phyloP scores from a whole-genome alignment of 495 filamentous ascomycete species.

The Aspergillus ostianus region DNA sequence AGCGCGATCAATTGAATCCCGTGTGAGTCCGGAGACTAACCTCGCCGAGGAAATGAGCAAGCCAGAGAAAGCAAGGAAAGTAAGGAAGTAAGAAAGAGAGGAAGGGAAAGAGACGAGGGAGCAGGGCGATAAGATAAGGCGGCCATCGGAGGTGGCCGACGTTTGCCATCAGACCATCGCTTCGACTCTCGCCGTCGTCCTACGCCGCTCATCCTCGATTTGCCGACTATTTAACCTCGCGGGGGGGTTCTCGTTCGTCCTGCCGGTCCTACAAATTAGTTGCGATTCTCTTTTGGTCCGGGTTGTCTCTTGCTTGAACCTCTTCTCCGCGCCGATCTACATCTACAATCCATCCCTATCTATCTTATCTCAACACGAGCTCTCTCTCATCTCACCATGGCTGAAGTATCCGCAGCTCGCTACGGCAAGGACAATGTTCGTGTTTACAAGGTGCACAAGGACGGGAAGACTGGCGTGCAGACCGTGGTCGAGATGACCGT shows the following conservation, averaged over 20 bases:
- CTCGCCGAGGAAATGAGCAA: not conserved
- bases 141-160: conserved; percentile 49
- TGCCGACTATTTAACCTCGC: not conserved
- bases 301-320: not conserved
- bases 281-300: conserved; percentile 3
- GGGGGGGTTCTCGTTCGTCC: not conserved
- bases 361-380: not conserved
- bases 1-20: too few species aligned
- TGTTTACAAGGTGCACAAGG: conserved; percentile 85
- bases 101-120: not conserved
- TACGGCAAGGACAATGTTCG: conserved; percentile 99
- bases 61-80: not conserved
- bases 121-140: conserved; percentile 35
- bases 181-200: conserved; percentile 10
- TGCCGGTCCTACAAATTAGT: conserved; percentile 1
- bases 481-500: conserved; percentile 94
- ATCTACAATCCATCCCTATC: conserved; percentile 3
- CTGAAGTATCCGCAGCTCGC: conserved; percentile 65
- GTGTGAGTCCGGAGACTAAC: too few species aligned
- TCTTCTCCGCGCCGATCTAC: not conserved
- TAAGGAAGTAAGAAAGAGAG: not conserved
- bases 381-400: conserved; percentile 27
- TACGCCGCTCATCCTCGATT: not conserved
- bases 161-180: conserved; percentile 22
- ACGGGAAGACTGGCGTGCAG: conserved; percentile 72